Conservation (phyloP, 495 filamentous ascomycete genomes). For the Neurospora africana region DNA sequence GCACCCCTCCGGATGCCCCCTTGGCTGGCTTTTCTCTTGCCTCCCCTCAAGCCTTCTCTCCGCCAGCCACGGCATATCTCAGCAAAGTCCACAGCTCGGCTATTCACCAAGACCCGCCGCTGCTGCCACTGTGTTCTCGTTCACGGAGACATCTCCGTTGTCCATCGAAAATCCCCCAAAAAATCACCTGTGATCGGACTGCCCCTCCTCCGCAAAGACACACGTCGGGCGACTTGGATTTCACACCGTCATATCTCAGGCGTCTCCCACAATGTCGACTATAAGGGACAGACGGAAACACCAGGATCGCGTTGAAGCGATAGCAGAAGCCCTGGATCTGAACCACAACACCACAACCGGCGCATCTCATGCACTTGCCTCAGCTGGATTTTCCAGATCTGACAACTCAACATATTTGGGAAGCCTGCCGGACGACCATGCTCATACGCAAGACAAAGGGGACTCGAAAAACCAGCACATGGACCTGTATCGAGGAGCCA, state of each 20-base stretch:
- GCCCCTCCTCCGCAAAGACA: not conserved
- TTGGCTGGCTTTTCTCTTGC: too few species aligned
- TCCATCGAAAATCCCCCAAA: too few species aligned
- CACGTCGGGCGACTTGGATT: not conserved
- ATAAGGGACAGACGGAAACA: not conserved
- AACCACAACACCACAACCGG: not conserved
- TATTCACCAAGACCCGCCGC: not conserved
- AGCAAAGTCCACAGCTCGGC: not conserved
- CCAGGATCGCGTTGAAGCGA: not conserved
- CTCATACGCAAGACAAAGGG: not conserved
- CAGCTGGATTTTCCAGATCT: not conserved
- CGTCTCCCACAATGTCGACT: not conserved
- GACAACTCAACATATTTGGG: not conserved
- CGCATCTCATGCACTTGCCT: not conserved
- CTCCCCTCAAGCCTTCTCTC: too few species aligned
- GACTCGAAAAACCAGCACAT: not conserved
- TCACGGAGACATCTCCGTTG: not conserved
- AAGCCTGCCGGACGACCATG: not conserved
- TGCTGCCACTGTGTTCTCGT: not conserved
- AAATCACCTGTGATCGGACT: too few species aligned
- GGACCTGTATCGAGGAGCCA: not conserved
- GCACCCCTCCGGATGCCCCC: too few species aligned
- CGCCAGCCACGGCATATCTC: too few species aligned
- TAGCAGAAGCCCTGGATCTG: not conserved
- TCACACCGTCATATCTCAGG: not conserved